phyloP scores from a whole-genome alignment of 2,329 filamentous ascomycete species.

The Xylariomycetidae sp. region DNA sequence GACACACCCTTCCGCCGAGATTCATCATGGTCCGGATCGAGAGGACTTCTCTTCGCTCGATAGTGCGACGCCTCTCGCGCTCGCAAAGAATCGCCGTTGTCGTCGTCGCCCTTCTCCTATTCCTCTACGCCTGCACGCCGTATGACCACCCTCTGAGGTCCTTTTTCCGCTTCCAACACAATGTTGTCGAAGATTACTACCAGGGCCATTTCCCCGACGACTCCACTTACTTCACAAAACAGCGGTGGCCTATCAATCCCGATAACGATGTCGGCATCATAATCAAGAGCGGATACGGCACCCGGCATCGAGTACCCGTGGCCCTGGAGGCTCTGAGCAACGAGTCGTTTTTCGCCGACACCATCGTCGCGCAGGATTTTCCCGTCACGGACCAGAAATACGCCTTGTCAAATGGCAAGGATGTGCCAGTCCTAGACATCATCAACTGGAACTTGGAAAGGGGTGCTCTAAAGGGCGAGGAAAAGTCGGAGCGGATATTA shows the following conservation, averaged over 20 bases:
- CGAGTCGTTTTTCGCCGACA: conserved; percentile 33
- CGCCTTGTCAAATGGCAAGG: conserved; percentile 21
- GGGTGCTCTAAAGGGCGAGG: conserved; percentile 22
- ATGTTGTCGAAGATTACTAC: conserved; percentile 22
- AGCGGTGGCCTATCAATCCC: conserved; percentile 39
- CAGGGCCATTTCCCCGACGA: conserved; percentile 30
- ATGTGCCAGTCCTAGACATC: conserved; percentile 24
- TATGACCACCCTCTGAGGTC: conserved; percentile 25
- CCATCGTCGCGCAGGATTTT: conserved; percentile 49
- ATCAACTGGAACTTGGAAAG: conserved; percentile 28
- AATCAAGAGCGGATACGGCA: conserved; percentile 54
- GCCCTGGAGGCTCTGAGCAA: conserved; percentile 43
- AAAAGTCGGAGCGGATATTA: conserved; percentile 24
- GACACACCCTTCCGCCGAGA: too few relatives aligned
- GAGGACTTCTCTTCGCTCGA: conserved; percentile 21
- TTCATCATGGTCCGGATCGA: conserved; percentile 24
- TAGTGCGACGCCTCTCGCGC: conserved; percentile 20
- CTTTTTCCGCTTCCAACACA: conserved; percentile 26
- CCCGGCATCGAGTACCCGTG: conserved; percentile 41
- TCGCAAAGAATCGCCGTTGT: conserved; percentile 23
- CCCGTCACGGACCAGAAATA: conserved; percentile 25
- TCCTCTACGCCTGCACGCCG: conserved; percentile 23
- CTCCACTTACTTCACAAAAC: conserved; percentile 36
- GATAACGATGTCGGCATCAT: conserved; percentile 45
- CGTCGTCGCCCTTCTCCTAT: conserved; percentile 18